Evolutionary conservation across 2,329 filamentous ascomycete genomes (phyloP), one percentile per base, ranked within the genome.

Genomic region (Fusarium equiseti): DNA sequence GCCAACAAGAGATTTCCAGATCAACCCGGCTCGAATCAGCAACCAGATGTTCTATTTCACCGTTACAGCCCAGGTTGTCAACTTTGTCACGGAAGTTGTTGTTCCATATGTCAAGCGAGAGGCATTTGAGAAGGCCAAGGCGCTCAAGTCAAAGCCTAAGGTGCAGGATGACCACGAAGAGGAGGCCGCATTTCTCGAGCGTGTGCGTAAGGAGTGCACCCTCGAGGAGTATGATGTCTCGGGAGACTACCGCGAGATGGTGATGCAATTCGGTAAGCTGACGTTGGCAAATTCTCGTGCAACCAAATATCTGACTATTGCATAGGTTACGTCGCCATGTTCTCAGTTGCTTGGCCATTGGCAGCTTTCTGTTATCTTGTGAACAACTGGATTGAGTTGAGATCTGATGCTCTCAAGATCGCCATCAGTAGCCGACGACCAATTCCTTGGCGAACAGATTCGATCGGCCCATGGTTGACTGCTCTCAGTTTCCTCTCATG

Each of bases 31-130:
- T 71, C 88, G 96, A 18, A 89, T 98, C 38, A 92, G 91, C 74
- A 92, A 94, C 73, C 95, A 98, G 79, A 93, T 98, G 78, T 96
- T 98, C 69, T 98, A 97, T 82, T 96, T 97, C 69, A 97, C 95
- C 0, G 93, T 98, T 32, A 98, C 95, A 0, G 95, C 94, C 0
- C 95, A 98, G 77, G 88, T 98, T 40, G 91, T 99, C 74, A 96
- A 92, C 77, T 91, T 98, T 57, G 90, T 87, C 15, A 90, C 95
- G 66, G 96, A 99, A 79, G 88, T 94, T 8, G 83, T 98, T 38
- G 88, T 98, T 3, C 96, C 96, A 1, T 94, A 93, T 72, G 81
- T 93, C 54, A 98, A 97, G 81, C 91, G 93, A 66, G 89, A 90
- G 74, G 89, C 91, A 1, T 91, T 92, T 77, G 87, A 89, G 74